A percentile compares a stretch with the other conserved stretches of the same genome.
Evolutionary conservation across 345 rosid species (phyloP).

Genomic region (Linum usitatissimum): DNA sequence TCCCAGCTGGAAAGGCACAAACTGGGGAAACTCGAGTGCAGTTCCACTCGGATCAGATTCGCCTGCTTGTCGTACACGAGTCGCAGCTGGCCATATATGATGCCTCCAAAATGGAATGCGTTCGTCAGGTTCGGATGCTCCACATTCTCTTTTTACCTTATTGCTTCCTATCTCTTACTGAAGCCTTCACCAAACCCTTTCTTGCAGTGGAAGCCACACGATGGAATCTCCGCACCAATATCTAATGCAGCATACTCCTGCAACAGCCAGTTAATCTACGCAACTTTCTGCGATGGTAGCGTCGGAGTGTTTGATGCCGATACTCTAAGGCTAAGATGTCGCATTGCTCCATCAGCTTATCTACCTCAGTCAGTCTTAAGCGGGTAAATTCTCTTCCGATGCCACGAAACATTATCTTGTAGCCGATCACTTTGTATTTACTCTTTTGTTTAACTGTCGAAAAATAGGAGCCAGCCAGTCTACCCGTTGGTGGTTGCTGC

Average conservation of each 20-base stretch:
- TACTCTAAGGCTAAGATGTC: conserved; percentile 57
- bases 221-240: conserved; percentile 52
- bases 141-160: neutral
- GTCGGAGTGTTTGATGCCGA: conserved; percentile 73
- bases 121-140: conserved; percentile 39
- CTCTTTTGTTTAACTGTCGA: neutral
- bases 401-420: neutral
- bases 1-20: conserved; percentile 57
- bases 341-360: conserved; percentile 55
- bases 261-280: conserved; percentile 66
- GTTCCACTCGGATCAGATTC: conserved; percentile 68
- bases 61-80: conserved; percentile 69
- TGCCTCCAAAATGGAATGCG: conserved; percentile 70
- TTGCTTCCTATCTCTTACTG: neutral
- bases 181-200: neutral
- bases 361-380: conserved; percentile 35
- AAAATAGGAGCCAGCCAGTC: conserved; percentile 45
- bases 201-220: conserved; percentile 79
- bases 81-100: conserved; percentile 73
- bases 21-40: conserved; percentile 64
- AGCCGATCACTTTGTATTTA: neutral
- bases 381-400: conserved; percentile 28
- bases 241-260: conserved; percentile 67
- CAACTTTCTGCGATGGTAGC: conserved; percentile 59
- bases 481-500: conserved; percentile 67